These are phyloP conservation scores for Exserohilum rostratum DNA, from an alignment of 2,329 filamentous ascomycete genomes.

Conservation along the genomic window DNA sequence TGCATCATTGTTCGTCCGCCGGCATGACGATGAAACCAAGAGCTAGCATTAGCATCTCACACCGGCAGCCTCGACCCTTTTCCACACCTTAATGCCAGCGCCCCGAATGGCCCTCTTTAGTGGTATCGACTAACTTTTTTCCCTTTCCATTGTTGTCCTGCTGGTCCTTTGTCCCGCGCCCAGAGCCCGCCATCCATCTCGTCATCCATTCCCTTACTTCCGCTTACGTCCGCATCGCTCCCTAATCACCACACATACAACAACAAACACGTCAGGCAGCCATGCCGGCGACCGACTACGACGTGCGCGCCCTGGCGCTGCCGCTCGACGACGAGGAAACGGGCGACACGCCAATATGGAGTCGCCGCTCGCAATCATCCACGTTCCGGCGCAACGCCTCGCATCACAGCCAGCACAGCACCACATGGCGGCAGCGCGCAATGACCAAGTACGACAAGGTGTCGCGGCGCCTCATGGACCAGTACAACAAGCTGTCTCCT, in stretches of 20 bases:
- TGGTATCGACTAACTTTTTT: conserved; percentile 6
- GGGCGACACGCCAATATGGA: conserved; percentile 59
- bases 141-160: background rate
- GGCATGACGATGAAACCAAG: conserved; percentile 30
- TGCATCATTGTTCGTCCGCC: conserved; percentile 21
- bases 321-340: conserved; percentile 58
- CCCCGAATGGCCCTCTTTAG: conserved; percentile 15
- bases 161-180: background rate
- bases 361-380: conserved; percentile 48
- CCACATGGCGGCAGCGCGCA: conserved; percentile 49
- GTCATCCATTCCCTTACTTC: background rate
- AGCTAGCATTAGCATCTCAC: conserved; percentile 21
- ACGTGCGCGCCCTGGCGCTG: conserved; percentile 60
- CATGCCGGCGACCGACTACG: conserved; percentile 55
- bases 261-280: conserved; percentile 18
- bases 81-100: conserved; percentile 3
- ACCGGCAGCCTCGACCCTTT: conserved; percentile 7
- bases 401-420: conserved; percentile 33
- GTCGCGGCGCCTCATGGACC: conserved; percentile 53
- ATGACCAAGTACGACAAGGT: conserved; percentile 53
- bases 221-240: conserved; percentile 22
- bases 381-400: conserved; percentile 49
- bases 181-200: no score
- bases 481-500: conserved; percentile 63
- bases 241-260: conserved; percentile 9